Conservation (phyloP, 768 basidiomycete genomes). For the Tylopilus sp. region DNA sequence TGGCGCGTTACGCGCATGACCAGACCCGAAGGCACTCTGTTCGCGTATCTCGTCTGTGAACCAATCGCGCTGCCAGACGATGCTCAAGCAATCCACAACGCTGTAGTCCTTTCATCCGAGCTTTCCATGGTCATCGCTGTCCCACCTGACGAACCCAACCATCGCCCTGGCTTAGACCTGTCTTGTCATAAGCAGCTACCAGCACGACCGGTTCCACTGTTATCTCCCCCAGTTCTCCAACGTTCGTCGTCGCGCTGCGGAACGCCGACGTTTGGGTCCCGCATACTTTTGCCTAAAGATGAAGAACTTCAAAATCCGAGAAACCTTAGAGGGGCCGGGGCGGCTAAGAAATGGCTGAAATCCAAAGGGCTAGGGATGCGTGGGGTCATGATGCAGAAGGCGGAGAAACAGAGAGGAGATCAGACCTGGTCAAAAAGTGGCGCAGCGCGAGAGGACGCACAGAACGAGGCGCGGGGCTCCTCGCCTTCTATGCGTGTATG, state of each 20-base stretch:
- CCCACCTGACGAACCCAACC: conserved; percentile 4
- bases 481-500: conserved; percentile 26
- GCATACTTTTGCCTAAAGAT: conserved; percentile 27
- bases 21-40: conserved; percentile 58
- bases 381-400: conserved; percentile 18
- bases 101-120: conserved; percentile 14
- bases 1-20: conserved; percentile 60
- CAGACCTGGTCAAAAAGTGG: conserved; percentile 1
- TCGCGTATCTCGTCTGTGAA: conserved; percentile 68
- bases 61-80: conserved; percentile 52
- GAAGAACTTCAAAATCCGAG: conserved; percentile 22
- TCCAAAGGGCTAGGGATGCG: conserved; percentile 30
- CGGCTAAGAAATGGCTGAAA: conserved; percentile 28
- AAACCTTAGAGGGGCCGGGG: conserved; percentile 8
- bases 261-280: conserved; percentile 62
- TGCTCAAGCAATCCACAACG: conserved; percentile 21
- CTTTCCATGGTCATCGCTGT: conserved; percentile 14
- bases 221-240: conserved; percentile 34
- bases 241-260: conserved; percentile 52
- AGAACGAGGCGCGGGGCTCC: conserved; percentile 3
- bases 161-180: neutral
- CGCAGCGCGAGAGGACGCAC: conserved; percentile 2
- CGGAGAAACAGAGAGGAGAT: conserved; percentile 22
- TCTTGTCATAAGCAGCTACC: conserved; percentile 9
- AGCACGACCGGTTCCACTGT: conserved; percentile 6